Percentiles rank a stretch among this genome's conserved stretches.
Evolutionary conservation across 2,329 filamentous ascomycete species (phyloP).

Genomic region (Neonectria magnoliae): DNA sequence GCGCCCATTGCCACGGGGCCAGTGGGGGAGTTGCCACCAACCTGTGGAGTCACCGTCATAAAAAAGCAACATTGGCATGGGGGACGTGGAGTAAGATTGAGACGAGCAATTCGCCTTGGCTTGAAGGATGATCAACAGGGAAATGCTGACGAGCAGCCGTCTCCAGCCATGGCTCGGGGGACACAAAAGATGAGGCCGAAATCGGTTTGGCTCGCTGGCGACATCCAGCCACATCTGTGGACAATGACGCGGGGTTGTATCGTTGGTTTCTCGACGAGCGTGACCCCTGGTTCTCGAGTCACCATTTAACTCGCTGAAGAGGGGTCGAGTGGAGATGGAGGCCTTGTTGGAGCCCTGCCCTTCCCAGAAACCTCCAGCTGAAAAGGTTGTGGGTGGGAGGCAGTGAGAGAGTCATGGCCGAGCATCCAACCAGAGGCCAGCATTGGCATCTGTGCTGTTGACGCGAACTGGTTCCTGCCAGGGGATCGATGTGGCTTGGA

Average conservation of each 20-base stretch:
- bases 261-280: slow-evolving; percentile 32
- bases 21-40: slow-evolving; percentile 27
- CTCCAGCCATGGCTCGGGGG: slow-evolving; percentile 20
- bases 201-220: slow-evolving; percentile 30
- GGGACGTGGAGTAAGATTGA: slow-evolving; percentile 28
- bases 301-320: slow-evolving; percentile 26
- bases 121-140: slow-evolving; percentile 25
- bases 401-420: slow-evolving; percentile 33
- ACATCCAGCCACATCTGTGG: slow-evolving; percentile 29
- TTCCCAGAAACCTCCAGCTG: slow-evolving; percentile 33
- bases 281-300: slow-evolving; percentile 31
- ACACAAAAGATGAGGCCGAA: slow-evolving; percentile 24
- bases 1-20: slow-evolving; percentile 18
- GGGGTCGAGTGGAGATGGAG: slow-evolving; percentile 19
- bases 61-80: slow-evolving; percentile 20
- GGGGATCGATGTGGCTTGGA: slow-evolving; percentile 33
- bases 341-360: slow-evolving; percentile 15
- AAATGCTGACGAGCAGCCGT: slow-evolving; percentile 27
- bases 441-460: slow-evolving; percentile 31
- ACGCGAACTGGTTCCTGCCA: slow-evolving; percentile 34
- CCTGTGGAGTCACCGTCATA: slow-evolving; percentile 24
- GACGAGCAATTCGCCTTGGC: slow-evolving; percentile 26
- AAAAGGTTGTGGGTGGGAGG: slow-evolving; percentile 29
- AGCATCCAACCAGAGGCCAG: slow-evolving; percentile 38
- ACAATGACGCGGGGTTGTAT: slow-evolving; percentile 39